Evolutionary conservation across 2,329 filamentous ascomycete genomes (phyloP).

Genomic region (Magnaporthales sp.): DNA sequence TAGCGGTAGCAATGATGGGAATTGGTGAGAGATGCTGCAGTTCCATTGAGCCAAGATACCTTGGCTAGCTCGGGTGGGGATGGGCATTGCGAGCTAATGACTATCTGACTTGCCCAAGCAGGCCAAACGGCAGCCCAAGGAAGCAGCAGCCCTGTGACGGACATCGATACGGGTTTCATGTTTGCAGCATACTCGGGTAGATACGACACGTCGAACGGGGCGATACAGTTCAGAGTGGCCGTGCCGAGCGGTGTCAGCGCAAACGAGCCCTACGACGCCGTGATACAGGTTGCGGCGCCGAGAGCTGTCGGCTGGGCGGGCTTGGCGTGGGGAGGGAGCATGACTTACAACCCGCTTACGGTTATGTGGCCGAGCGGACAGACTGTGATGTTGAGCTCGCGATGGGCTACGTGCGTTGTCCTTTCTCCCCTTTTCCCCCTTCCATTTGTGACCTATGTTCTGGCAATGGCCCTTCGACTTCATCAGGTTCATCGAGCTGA

Average conservation of each 20-base stretch:
- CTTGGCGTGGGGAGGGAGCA: slow-evolving; percentile 37
- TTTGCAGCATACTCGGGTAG: slow-evolving; percentile 28
- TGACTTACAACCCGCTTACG: slow-evolving; percentile 37
- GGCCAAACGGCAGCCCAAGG: background rate
- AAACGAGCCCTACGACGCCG: slow-evolving; percentile 19
- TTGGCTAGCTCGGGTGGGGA: background rate
- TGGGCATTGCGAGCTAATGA: background rate
- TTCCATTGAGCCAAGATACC: background rate
- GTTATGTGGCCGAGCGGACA: slow-evolving; percentile 34
- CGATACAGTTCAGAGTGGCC: slow-evolving; percentile 25
- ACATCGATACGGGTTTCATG: slow-evolving; percentile 31
- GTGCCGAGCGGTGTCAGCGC: slow-evolving; percentile 21
- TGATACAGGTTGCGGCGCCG: slow-evolving; percentile 33
- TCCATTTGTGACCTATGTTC: background rate
- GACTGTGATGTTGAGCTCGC: slow-evolving; percentile 30
- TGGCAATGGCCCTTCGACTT: background rate
- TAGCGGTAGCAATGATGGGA: slow-evolving; percentile 2
- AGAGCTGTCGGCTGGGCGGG: slow-evolving; percentile 36
- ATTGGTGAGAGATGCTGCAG: background rate
- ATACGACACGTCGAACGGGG: slow-evolving; percentile 12
- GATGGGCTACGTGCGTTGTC: slow-evolving; percentile 11
- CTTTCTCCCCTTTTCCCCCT: background rate
- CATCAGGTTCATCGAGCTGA: background rate
- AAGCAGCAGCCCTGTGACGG: slow-evolving; percentile 8
- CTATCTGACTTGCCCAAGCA: background rate